Evolutionary conservation across 768 basidiomycete genomes (phyloP).

Genomic region (Gymnopilus dilepis): DNA sequence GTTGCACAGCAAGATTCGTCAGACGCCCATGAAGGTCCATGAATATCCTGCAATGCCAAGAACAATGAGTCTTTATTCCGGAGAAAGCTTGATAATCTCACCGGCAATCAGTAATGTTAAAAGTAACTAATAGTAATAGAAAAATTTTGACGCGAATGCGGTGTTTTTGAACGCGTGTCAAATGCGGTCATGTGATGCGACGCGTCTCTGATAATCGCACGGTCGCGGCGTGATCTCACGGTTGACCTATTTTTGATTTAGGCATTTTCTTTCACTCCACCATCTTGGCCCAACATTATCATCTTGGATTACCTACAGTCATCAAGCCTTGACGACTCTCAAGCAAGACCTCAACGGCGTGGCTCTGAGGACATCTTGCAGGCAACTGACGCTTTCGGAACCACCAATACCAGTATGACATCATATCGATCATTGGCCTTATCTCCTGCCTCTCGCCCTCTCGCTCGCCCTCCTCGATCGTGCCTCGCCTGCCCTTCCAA

Average conservation of each 20-base stretch:
- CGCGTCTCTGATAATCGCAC: slow-evolving; percentile 15
- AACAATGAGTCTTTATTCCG: neutral
- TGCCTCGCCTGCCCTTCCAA: too few relatives aligned
- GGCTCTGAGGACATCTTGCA: too few relatives aligned
- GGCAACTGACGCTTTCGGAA: too few relatives aligned
- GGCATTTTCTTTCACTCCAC: slow-evolving; percentile 4
- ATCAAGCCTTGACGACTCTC: neutral
- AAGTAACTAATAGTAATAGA: neutral
- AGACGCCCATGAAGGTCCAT: neutral
- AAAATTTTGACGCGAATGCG: neutral
- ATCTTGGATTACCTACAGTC: slow-evolving; percentile 16
- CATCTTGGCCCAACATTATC: slow-evolving; percentile 6
- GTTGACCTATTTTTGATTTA: slow-evolving; percentile 17
- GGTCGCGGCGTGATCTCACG: slow-evolving; percentile 17
- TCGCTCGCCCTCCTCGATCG: too few relatives aligned
- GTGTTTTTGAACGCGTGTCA: neutral
- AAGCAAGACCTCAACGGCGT: neutral
- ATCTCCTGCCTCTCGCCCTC: too few relatives aligned
- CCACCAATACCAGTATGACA: neutral
- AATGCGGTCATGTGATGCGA: slow-evolving; percentile 15
- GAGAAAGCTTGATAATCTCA: too few relatives aligned
- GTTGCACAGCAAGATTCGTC: neutral
- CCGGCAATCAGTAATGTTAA: too few relatives aligned
- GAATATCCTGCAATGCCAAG: neutral
- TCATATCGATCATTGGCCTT: too few relatives aligned